Evolutionary conservation across 768 basidiomycete genomes (phyloP).

Genomic region (Kockovaella imperatae): DNA sequence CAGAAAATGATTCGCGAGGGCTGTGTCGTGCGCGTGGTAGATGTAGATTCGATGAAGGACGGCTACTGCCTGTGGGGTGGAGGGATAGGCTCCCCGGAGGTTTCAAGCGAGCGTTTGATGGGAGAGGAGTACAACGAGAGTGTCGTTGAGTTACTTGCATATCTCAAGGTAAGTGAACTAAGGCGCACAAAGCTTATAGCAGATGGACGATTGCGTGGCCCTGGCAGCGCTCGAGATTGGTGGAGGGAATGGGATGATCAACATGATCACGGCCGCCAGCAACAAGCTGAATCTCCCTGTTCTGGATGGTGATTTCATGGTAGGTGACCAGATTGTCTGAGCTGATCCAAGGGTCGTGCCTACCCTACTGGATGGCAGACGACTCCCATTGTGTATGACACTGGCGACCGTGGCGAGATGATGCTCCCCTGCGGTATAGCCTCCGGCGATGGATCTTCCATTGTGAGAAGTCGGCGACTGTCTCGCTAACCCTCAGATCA

Average conservation of each 20-base stretch:
- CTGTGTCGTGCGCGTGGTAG: slow-evolving; percentile 49
- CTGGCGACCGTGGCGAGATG: slow-evolving; percentile 13
- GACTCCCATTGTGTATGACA: slow-evolving; percentile 28
- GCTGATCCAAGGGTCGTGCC: no score
- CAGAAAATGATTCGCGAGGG: slow-evolving; percentile 54
- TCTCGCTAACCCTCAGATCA: slow-evolving; percentile 15
- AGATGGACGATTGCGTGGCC: slow-evolving; percentile 25
- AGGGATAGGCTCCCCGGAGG: slow-evolving; percentile 23
- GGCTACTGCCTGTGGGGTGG: slow-evolving; percentile 49
- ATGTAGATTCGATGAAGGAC: slow-evolving; percentile 49
- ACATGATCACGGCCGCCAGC: slow-evolving; percentile 26
- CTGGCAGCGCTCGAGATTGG: slow-evolving; percentile 47
- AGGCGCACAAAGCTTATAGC: no score
- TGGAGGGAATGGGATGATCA: slow-evolving; percentile 47
- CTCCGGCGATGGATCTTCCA: slow-evolving; percentile 46
- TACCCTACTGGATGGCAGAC: slow-evolving; percentile 42
- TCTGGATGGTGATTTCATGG: slow-evolving; percentile 36
- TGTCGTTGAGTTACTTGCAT: slow-evolving; percentile 31
- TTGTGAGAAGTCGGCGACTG: slow-evolving; percentile 13
- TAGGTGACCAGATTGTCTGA: no score
- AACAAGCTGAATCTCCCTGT: slow-evolving; percentile 22
- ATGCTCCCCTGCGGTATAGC: slow-evolving; percentile 45
- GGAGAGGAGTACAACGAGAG: slow-evolving; percentile 47
- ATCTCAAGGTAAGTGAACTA: no score
- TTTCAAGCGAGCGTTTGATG: slow-evolving; percentile 40